These are phyloP conservation scores for Bryopsis sp. DNA, from an alignment of 139 green algal genomes.

Conservation along the genomic window DNA sequence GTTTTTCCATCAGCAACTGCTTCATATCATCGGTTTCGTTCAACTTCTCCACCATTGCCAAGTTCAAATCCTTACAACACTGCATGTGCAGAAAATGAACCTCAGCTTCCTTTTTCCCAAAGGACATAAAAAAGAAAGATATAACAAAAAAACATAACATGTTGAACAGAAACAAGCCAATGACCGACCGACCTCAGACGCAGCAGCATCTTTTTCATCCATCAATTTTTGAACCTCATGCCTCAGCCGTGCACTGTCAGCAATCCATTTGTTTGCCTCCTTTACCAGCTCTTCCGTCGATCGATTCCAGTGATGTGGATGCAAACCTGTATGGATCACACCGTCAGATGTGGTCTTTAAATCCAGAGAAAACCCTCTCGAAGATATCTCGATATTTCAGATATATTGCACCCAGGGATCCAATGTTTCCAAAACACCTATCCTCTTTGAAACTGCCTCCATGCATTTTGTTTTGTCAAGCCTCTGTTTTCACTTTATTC, in stretches of 20 bases:
- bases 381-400: no score
- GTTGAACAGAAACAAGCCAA: no score
- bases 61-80: background rate
- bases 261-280: background rate
- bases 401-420: no score
- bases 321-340: no score
- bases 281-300: background rate
- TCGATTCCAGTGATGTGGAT: background rate
- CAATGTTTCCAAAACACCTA: no score
- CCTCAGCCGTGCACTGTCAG: background rate
- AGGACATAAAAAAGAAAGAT: background rate
- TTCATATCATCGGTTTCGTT: slow-evolving; percentile 12
- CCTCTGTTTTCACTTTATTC: no score
- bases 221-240: slow-evolving; percentile 2
- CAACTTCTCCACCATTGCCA: slow-evolving; percentile 8
- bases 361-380: no score
- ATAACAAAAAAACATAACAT: no score
- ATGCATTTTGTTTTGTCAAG: no score
- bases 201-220: background rate
- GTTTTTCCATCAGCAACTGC: background rate
- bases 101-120: background rate
- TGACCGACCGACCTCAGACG: background rate
- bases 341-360: no score
- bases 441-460: no score
- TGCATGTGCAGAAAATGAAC: background rate